These are phyloP conservation scores for Jamesozyma lodderae DNA, from an alignment of 805 yeast species.

Conservation along the genomic window DNA sequence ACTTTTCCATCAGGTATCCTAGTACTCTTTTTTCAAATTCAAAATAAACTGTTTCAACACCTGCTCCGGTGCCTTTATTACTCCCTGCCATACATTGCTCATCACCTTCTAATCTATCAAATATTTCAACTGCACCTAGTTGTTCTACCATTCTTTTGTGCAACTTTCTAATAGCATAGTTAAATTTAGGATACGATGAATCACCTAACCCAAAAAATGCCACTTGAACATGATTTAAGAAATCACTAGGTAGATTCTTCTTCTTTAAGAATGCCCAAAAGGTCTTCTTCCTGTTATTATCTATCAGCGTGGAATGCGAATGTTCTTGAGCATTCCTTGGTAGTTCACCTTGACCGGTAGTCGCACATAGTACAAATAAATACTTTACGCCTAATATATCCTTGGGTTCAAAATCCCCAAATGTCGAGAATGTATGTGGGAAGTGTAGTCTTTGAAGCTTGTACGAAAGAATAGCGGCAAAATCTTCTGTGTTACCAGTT, in stretches of 20 bases:
- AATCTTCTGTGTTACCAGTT: conserved; percentile 85
- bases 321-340: conserved; percentile 61
- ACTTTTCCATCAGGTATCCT: conserved; percentile 25
- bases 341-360: conserved; percentile 92
- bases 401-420: conserved; percentile 54
- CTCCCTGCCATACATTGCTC: conserved; percentile 68
- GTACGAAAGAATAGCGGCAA: conserved; percentile 55
- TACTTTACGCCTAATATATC: conserved; percentile 42
- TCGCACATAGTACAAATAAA: conserved; percentile 52
- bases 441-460: conserved; percentile 45
- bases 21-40: conserved; percentile 59
- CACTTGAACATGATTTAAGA: conserved; percentile 52
- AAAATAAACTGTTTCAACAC: conserved; percentile 61
- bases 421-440: conserved; percentile 39
- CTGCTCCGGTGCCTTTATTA: conserved; percentile 29
- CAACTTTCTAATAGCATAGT: conserved; percentile 77
- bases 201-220: conserved; percentile 90
- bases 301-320: conserved; percentile 7
- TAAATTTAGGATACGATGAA: conserved; percentile 80
- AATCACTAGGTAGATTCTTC: conserved; percentile 51
- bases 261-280: conserved; percentile 70
- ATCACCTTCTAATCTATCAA: conserved; percentile 79
- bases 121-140: conserved; percentile 68
- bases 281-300: conserved; percentile 8
- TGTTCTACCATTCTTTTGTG: conserved; percentile 65